Base-by-base conservation (phyloP, 1,284 basidiomycete species). In the Entoloma clypeatum region DNA sequence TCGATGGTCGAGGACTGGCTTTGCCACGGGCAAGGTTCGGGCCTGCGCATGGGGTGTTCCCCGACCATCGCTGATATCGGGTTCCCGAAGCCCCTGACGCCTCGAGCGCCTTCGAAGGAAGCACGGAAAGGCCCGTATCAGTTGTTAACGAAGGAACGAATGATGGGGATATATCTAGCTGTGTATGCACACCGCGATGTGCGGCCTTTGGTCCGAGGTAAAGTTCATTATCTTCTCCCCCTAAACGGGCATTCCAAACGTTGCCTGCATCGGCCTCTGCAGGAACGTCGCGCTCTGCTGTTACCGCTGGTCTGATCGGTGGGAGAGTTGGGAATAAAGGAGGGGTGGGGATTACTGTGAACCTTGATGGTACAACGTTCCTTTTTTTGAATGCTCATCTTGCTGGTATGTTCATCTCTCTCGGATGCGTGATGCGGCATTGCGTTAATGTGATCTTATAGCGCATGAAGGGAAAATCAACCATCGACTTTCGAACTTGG, bases 381-480 rank as follows among this genome's bases (percentile, higher is more conserved):
- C 68, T 94, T 10, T 92, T 94, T 58, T 64, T 94, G 49, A 93
- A 92, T 51, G 86, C 87, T 1, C 92, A 94, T 60, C 67, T 94
- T n/a, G 87, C 90, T 38, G 84, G 84, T 83, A 47, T 21, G 69
- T 62, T n/a, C 26, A 13, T n/a, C 41, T 30, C 5, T 30, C n/a
- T 29, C 17, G 21, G 31, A 40, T 44, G 21, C 13, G 14, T 13
- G 7, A 37, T 16, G 50, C 27, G 43, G 38, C 39, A 7, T 55
- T 6, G 46, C 28, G 13, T 37, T 39, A 5, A 41, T 27, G 8
- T 25, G 22, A 28, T 35, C 17, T 16, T 40, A n/a, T 45, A 86
- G 88, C 89, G 2, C 88, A 92, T 50, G 85, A 84, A 57, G 82
- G 77, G 21, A 83, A 77, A 53, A 64, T 83, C 5, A 65, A 81